Conservation (phyloP, 371 early-diverging fungal genomes). For the Chytridium lagenaria region DNA sequence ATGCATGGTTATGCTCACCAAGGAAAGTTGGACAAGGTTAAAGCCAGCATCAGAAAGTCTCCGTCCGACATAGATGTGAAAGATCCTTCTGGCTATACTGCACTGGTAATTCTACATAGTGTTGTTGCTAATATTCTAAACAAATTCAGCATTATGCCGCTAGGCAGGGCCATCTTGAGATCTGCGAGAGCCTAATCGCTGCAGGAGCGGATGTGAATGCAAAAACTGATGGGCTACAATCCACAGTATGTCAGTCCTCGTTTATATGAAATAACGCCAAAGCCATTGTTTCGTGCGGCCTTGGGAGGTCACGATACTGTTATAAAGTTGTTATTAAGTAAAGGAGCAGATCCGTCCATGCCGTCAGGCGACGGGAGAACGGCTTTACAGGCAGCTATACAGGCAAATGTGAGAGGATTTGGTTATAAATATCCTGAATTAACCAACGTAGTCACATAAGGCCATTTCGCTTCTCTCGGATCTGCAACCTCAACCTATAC, state of each 20-base stretch:
- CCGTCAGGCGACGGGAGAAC: background rate
- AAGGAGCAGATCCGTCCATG: background rate
- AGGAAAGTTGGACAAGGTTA: background rate
- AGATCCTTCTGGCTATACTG: background rate
- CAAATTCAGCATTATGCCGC: slow-evolving; percentile 4
- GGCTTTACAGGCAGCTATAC: background rate
- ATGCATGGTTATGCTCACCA: background rate
- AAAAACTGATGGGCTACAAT: slow-evolving; percentile 3
- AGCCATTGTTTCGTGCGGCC: background rate
- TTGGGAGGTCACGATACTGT: background rate
- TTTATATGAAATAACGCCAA: background rate
- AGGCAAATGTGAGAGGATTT: background rate
- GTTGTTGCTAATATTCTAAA: background rate
- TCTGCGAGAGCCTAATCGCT: background rate
- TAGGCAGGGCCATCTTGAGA: background rate
- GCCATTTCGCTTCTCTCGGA: background rate
- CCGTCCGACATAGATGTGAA: background rate
- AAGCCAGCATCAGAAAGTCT: background rate
- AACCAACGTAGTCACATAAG: background rate
- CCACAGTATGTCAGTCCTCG: background rate
- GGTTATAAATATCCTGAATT: background rate
- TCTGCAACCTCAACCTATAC: no score
- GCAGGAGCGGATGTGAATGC: background rate
- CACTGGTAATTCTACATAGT: background rate
- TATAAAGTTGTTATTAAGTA: background rate